Evolutionary conservation across 2,329 filamentous ascomycete species (phyloP), one percentile per base, ranked within the genome.

Genomic region (Didymella pomorum): DNA sequence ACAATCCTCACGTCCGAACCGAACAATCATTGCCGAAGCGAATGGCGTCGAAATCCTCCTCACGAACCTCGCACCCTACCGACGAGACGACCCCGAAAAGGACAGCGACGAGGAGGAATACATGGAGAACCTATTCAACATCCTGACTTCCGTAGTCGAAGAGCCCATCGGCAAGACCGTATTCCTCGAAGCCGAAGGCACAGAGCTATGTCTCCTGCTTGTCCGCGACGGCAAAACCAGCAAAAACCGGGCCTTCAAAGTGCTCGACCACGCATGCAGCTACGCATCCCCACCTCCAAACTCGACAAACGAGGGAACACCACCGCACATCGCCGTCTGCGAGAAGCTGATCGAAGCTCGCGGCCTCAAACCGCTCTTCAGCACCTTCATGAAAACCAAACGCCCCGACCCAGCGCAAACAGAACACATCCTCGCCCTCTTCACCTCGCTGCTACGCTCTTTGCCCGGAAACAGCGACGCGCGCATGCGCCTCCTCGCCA

Each of bases 51-150:
- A 99, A 69, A 76, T 84, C 3, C 81, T 97, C 66, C 87, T 99
- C 14, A 92, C 96, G 77, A 83, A 96, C 0, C 85, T 96, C 0
- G 91, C 93, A 1, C 81, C 88, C 1, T 99, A 98, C 78, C 88
- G 95, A 56, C 91, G 90, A 79, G 86, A 88, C 47, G 93, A 99
- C 71, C 95, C 95, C 0, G 85, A 88, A 47, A 94, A 91, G 71
- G 92, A 93, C 58, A 88, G 89, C 29, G 89, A 95, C 49, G 95
- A 98, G 76, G 93, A 97, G 73, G 95, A 99, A 79, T 97, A 91
- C 74, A 91, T 96, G 73, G 92, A 96, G 77, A 97, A 99, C 65
- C 74, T 97, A 0, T 99, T 99, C 74, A 93, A 97, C 71, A 87
- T 89, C 1, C 75, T 98, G 18, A 91, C 91, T 0, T 96, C 91